Percentiles rank a stretch among this genome's conserved stretches.
These are phyloP conservation scores for Collybiopsis confluens DNA, from an alignment of 768 basidiomycete genomes.

Conservation along the genomic window DNA sequence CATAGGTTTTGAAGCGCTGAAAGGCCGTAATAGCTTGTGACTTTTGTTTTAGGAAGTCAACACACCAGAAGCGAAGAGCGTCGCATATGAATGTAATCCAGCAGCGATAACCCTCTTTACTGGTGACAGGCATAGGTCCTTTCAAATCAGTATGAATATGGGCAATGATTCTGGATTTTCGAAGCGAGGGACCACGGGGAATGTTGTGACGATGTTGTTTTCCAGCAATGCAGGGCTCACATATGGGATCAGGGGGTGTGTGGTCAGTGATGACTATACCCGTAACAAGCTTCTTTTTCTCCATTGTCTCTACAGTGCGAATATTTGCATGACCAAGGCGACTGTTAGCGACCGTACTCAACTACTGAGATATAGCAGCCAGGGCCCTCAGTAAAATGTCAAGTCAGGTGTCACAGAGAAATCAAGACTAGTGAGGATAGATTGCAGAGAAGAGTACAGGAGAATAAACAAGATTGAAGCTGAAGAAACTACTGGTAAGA, in stretches of 20 bases:
- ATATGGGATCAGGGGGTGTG: slow-evolving; percentile 15
- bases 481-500: too few species aligned
- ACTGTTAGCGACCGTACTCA: too few species aligned
- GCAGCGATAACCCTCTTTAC: slow-evolving; percentile 13
- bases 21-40: slow-evolving; percentile 15
- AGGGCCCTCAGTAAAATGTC: too few species aligned
- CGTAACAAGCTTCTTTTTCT: slow-evolving; percentile 11
- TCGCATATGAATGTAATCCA: slow-evolving; percentile 19
- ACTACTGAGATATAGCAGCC: too few species aligned
- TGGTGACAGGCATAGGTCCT: slow-evolving; percentile 15
- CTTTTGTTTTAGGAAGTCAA: slow-evolving; percentile 13
- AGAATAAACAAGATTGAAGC: too few species aligned
- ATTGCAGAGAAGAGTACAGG: too few species aligned
- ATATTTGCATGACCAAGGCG: slow-evolving; percentile 16
- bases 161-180: neutral
- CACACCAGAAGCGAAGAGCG: neutral
- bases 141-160: slow-evolving; percentile 15
- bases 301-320: slow-evolving; percentile 8
- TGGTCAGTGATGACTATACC: slow-evolving; percentile 14
- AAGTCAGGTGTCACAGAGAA: too few species aligned
- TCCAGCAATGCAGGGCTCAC: slow-evolving; percentile 18
- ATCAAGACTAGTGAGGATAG: too few species aligned
- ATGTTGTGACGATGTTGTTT: slow-evolving; percentile 9
- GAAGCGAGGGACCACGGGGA: neutral
- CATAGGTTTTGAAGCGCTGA: slow-evolving; percentile 17